Evolutionary conservation across 352 stramenopile species (phyloP).

Genomic region (Phytophthora niederhauseri): DNA sequence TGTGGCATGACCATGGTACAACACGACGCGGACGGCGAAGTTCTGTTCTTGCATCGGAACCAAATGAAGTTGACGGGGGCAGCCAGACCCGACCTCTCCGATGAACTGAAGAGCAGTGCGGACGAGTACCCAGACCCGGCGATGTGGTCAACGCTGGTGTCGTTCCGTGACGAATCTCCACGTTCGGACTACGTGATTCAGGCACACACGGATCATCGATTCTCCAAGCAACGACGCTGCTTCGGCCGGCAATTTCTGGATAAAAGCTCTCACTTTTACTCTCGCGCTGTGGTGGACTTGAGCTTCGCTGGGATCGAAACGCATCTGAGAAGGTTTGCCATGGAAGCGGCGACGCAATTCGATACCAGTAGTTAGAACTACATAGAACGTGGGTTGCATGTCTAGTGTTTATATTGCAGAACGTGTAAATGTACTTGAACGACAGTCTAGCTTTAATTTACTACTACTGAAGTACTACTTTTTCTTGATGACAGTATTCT

Average conservation of each 20-base stretch:
- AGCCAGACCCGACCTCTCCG: constrained; percentile 15
- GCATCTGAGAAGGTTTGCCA: constrained; percentile 27
- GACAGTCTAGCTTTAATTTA: no score
- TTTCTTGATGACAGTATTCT: no score
- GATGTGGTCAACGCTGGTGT: constrained; percentile 44
- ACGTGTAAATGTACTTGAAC: background rate
- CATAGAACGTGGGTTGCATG: background rate
- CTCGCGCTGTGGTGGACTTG: constrained; percentile 23
- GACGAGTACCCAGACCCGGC: constrained; percentile 14
- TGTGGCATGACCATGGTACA: constrained; percentile 80
- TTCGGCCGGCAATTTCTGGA: constrained; percentile 42
- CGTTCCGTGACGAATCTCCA: constrained; percentile 26
- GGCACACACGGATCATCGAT: constrained; percentile 1
- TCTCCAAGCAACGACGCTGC: constrained; percentile 22
- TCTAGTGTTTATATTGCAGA: background rate
- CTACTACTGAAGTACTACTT: no score
- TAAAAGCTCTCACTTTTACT: constrained; percentile 36
- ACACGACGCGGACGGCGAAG: constrained; percentile 44
- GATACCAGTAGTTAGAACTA: background rate
- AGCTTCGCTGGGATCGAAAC: constrained; percentile 33
- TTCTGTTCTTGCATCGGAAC: constrained; percentile 75
- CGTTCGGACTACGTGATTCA: constrained; percentile 18
- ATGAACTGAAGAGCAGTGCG: background rate
- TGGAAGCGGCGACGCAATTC: constrained; percentile 16
- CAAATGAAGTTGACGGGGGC: constrained; percentile 53